These are phyloP conservation scores for Hypericum androsaemum DNA, from an alignment of 345 rosid genomes.

Conservation along the genomic window DNA sequence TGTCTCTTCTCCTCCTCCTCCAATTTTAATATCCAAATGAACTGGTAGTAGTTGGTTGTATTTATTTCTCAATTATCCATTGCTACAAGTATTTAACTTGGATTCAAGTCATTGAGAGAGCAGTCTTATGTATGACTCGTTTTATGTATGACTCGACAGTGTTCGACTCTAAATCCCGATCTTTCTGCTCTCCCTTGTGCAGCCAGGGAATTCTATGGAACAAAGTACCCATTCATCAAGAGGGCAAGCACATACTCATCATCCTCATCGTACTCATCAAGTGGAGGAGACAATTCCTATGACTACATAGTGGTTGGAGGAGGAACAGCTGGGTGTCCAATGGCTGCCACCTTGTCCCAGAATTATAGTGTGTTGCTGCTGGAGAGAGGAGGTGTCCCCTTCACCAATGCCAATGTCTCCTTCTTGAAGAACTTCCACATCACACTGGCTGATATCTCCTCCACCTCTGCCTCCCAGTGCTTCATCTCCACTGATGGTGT, in stretches of 20 bases:
- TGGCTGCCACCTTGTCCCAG: constrained; percentile 78
- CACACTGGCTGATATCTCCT: constrained; percentile 66
- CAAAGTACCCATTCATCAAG: constrained; percentile 54
- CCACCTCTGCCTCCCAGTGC: constrained; percentile 69
- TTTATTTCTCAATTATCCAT: too few species aligned
- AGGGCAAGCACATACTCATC: constrained; percentile 71
- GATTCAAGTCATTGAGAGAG: too few species aligned
- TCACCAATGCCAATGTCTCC: constrained; percentile 74
- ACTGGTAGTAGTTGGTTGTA: too few species aligned
- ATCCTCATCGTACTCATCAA: constrained; percentile 38
- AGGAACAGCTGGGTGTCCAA: constrained; percentile 94
- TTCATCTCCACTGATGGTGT: constrained; percentile 91
- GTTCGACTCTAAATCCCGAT: not conserved
- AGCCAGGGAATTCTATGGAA: not conserved
- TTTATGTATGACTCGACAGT: too few species aligned
- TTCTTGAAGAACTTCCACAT: constrained; percentile 71
- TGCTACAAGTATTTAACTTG: too few species aligned
- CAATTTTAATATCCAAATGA: too few species aligned
- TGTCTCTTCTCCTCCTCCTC: too few species aligned
- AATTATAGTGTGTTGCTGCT: constrained; percentile 71
- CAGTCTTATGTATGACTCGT: too few species aligned
- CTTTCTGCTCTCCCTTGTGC: constrained; percentile 1
- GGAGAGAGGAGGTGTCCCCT: constrained; percentile 97
- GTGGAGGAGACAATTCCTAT: constrained; percentile 27
- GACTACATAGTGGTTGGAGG: constrained; percentile 93